Evolutionary conservation across 768 basidiomycete genomes (phyloP), one percentile per base, ranked within the genome.

Genomic region (Collybia mongolica): DNA sequence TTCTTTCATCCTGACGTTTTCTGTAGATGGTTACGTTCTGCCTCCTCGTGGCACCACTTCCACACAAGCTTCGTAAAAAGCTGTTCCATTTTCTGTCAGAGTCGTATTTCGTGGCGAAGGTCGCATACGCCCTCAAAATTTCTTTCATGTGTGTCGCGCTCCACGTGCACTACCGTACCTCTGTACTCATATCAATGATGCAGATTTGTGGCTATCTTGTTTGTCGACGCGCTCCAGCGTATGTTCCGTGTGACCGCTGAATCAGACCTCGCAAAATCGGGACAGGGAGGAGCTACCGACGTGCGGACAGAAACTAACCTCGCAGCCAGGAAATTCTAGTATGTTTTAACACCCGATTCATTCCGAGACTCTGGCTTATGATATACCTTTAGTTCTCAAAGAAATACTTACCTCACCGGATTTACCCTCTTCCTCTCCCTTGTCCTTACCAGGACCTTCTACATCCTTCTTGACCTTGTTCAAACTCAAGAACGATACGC

Each of bases 361-460:
- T 28, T 49, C 18, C 20, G 46, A 39, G 32, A 26, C 20, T 36
- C 19, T 15, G 17, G n/a, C 14, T 38, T 15, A 22, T 29, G 20
- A 22, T 17, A 5, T 18, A 15, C 35, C 8, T 18, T 18, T 49
- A 93, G 90, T 60, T 79, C 92, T 2, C 92, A 95, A 65, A 80
- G 93, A 48, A 97, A 96, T 65, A 84, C 87, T 51, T 98, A 98
- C 66, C 80, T 98, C 14, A 95, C 94, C 6, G 91, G 91, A 0
- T 94, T 93, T 67, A 92, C 89, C 52, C 79, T 99, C 40, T 97
- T 98, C 85, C 85, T 99, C 18, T 97, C 96, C 7, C 84, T 98
- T 49, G 87, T 97, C 58, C 83, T 98, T 57, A 88, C 94, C 2
- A 86, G 95, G 60, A 90, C 89, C 3, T 98, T 98, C 74, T 86